These are phyloP conservation scores for Leishmania aethiopica DNA, from an alignment of 208 protist genomes.

Conservation along the genomic window DNA sequence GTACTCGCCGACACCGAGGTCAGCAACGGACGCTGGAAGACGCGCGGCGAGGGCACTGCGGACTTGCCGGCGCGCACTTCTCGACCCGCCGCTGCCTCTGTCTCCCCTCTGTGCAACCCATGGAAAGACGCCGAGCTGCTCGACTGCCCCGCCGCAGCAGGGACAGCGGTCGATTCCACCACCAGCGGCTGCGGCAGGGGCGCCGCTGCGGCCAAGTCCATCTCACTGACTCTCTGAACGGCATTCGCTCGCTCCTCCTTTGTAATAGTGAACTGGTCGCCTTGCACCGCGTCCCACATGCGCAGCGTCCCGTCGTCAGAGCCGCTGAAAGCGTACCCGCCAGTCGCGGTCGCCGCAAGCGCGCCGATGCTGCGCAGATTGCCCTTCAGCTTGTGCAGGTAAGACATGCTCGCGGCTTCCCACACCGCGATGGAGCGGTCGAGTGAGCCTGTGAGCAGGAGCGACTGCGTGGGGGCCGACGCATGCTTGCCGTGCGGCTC, in stretches of 20 bases:
- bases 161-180: neutral
- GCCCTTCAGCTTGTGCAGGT: constrained; percentile 48
- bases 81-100: no score
- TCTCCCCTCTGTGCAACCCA: neutral
- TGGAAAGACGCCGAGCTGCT: neutral
- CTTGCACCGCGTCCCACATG: constrained; percentile 62
- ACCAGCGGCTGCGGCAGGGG: neutral
- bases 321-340: constrained; percentile 69
- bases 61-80: neutral
- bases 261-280: constrained; percentile 41
- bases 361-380: constrained; percentile 44
- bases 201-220: neutral
- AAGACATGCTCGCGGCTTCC: constrained; percentile 53
- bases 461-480: constrained; percentile 21
- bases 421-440: constrained; percentile 76
- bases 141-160: neutral
- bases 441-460: constrained; percentile 63
- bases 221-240: neutral
- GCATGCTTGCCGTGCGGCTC: neutral
- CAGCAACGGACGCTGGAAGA: neutral
- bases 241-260: constrained; percentile 28
- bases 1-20: neutral
- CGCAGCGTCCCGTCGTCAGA: constrained; percentile 67
- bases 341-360: constrained; percentile 42
- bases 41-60: neutral